A percentile compares a stretch with the other conserved stretches of the same genome.
phyloP scores from a whole-genome alignment of 441 rosid genomes.

The Theobroma grandiflorum region DNA sequence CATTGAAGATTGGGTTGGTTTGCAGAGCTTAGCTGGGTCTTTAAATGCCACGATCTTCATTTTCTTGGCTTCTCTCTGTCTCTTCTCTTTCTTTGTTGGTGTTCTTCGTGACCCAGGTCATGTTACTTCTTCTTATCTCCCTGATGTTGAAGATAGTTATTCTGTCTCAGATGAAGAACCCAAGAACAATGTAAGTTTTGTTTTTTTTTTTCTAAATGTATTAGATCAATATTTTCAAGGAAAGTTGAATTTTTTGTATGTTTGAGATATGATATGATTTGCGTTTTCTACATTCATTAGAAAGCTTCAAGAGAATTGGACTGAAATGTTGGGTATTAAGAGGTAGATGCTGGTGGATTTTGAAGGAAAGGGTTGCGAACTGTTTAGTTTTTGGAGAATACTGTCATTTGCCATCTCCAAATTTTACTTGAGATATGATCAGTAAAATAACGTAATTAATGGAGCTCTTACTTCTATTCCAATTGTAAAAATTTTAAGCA shows the following conservation, averaged over 20 bases:
- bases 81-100: constrained; percentile 60
- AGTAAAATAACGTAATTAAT: neutral
- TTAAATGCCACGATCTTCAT: constrained; percentile 62
- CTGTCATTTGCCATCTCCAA: neutral
- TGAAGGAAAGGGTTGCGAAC: too few relatives aligned
- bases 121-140: constrained; percentile 66
- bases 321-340: neutral
- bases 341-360: neutral
- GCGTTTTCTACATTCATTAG: neutral
- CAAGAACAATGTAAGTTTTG: constrained; percentile 51
- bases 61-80: constrained; percentile 53
- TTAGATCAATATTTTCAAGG: constrained; percentile 1
- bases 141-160: constrained; percentile 66
- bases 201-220: neutral
- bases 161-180: constrained; percentile 48
- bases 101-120: constrained; percentile 76
- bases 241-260: neutral
- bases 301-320: neutral
- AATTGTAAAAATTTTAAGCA: too few relatives aligned
- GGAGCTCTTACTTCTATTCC: too few relatives aligned
- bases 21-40: constrained; percentile 69
- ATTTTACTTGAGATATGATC: neutral
- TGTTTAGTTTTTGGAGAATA: too few relatives aligned
- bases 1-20: constrained; percentile 69
- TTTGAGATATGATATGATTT: neutral